Evolutionary conservation across 345 rosid species (phyloP), one percentile per base, ranked within the genome.

Genomic region (Capsella bursapastoris): DNA sequence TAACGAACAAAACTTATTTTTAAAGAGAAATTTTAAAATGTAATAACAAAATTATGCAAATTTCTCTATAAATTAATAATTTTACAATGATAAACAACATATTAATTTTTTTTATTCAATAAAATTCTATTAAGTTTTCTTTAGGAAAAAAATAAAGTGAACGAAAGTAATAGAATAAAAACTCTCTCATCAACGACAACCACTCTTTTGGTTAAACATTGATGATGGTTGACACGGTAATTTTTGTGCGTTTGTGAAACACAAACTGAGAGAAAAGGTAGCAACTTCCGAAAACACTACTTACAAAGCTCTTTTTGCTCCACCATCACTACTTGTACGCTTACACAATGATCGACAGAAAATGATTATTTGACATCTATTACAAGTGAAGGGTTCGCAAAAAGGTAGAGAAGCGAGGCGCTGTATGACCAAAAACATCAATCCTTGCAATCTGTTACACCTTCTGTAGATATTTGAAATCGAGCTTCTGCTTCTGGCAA

Each of bases 401-500:
- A 34, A 15, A 12, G n/a, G 8, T 38, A 38, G 56, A 43, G 45
- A 48, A 48, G 53, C 53, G 8, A 48, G 53, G 9, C 49, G 15
- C 13, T 47, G 18, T 13, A 16, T 22, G 22, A 18, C 41, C 34
- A 18, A 1, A 70, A 4, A 14, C 7, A 66, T 89, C 87, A 90
- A 35, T 92, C 97, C 75, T 92, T 92, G 64, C 85, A 90, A 75
- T 93, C 98, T 66, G 83, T 80, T 45, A 94, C 97, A 60, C 97
- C 99, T 72, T 89, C 97, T 11, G 89, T 40, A 27, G 92, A 83
- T 71, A 95, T 83, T 76, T 95, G 97, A 80, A 95, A 95, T 29
- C 97, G 82, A 40, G 97, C 99, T 76, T 95, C 97, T 0, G 97
- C 97, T 80, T 95, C 99, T 0, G 96, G 89, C 78, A 90, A 76